Percentiles rank a stretch among this genome's conserved stretches.
These are phyloP conservation scores for Capsicum pubescens DNA, from an alignment of 257 asterid species.

Conservation along the genomic window DNA sequence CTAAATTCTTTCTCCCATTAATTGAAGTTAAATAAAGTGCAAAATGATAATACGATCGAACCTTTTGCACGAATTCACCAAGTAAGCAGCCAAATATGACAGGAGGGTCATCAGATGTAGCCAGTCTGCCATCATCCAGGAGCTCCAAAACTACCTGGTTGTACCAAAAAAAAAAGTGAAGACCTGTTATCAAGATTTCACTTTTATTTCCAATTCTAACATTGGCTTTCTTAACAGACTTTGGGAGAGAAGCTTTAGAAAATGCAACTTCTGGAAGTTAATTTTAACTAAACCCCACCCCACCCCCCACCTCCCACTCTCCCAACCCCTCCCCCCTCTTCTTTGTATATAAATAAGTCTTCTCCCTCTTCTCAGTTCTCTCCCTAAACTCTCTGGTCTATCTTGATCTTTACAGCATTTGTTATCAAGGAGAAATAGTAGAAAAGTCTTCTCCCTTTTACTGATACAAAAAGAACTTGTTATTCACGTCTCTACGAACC, in stretches of 20 bases:
- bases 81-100: constrained; percentile 75
- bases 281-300: too few species aligned
- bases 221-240: background rate
- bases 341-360: too few species aligned
- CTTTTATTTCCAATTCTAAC: background rate
- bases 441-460: too few species aligned
- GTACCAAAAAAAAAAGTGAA: constrained; percentile 29
- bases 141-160: constrained; percentile 84
- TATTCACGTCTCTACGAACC: too few species aligned
- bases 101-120: constrained; percentile 85
- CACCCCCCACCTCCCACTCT: too few species aligned
- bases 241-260: background rate
- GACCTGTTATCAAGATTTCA: background rate
- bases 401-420: too few species aligned
- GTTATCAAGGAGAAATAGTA: too few species aligned
- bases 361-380: background rate
- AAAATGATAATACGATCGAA: constrained; percentile 36
- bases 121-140: constrained; percentile 71
- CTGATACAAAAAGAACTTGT: too few species aligned
- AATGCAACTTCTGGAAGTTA: too few species aligned
- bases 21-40: background rate
- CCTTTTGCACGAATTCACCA: constrained; percentile 76
- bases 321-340: too few species aligned
- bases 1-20: background rate
- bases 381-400: background rate